Conservation (phyloP, 2,329 filamentous ascomycete species). For the Fusarium sp. region DNA sequence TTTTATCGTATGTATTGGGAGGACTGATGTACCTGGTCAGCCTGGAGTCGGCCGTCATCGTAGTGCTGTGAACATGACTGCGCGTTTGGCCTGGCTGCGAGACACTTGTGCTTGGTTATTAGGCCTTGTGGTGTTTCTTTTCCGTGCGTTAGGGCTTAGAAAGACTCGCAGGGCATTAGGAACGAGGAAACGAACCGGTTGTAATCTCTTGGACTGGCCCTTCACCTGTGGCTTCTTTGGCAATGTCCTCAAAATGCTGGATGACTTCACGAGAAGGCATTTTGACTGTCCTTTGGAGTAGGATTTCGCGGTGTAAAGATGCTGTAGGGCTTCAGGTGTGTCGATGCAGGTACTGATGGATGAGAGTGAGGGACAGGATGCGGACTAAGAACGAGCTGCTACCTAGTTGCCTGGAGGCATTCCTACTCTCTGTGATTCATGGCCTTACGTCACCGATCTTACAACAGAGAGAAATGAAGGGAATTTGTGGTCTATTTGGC, state of each 20-base stretch:
- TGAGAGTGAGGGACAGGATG: neutral
- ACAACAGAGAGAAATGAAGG: neutral
- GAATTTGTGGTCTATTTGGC: neutral
- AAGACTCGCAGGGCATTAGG: neutral
- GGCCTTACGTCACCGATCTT: neutral
- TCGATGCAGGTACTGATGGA: neutral
- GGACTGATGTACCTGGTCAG: constrained; percentile 16
- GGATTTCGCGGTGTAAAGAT: neutral
- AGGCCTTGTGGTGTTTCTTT: constrained; percentile 38
- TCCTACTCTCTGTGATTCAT: neutral
- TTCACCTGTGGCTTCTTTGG: constrained; percentile 25
- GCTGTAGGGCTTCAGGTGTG: neutral
- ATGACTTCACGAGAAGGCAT: constrained; percentile 42
- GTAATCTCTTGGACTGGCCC: constrained; percentile 35
- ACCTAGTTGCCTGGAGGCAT: neutral
- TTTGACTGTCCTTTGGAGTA: neutral
- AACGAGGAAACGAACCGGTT: constrained; percentile 3
- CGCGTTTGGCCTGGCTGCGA: constrained; percentile 30
- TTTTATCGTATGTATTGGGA: accelerated
- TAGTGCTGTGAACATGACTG: neutral
- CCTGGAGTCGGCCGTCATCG: constrained; percentile 11
- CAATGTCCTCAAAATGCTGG: constrained; percentile 25
- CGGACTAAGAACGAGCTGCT: no score
- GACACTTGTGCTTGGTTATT: constrained; percentile 41
- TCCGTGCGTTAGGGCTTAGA: neutral